phyloP scores from a whole-genome alignment of 768 basidiomycete genomes.

The Tulasnella sp. region DNA sequence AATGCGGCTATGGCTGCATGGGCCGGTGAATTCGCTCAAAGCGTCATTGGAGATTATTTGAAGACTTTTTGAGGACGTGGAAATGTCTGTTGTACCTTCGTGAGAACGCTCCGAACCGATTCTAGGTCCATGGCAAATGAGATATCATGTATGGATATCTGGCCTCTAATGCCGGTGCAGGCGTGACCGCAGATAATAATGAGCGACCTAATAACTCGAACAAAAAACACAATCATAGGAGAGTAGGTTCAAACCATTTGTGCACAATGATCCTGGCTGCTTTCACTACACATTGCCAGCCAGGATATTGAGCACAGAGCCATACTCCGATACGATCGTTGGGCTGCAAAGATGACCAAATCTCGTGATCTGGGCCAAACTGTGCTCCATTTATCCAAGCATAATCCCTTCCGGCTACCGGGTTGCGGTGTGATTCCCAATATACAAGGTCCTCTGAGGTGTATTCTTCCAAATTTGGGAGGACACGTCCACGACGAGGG shows the following conservation, averaged over 20 bases:
- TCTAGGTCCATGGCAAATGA: too few relatives aligned
- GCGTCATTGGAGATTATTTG: too few relatives aligned
- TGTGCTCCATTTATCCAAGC: neutral
- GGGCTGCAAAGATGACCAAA: conserved; percentile 21
- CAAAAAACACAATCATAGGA: neutral
- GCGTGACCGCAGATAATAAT: too few relatives aligned
- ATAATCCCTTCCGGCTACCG: neutral
- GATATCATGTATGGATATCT: too few relatives aligned
- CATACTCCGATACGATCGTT: conserved; percentile 31
- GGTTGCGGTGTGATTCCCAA: conserved; percentile 25
- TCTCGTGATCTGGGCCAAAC: conserved; percentile 16
- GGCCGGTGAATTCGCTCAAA: too few relatives aligned
- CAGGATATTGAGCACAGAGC: conserved; percentile 14
- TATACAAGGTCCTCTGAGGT: neutral
- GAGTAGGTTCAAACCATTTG: conserved; percentile 3
- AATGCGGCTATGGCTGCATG: too few relatives aligned
- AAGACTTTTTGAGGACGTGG: too few relatives aligned
- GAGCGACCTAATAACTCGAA: too few relatives aligned
- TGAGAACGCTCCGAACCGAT: too few relatives aligned
- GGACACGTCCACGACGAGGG: neutral
- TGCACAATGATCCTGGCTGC: neutral
- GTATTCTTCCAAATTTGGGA: neutral
- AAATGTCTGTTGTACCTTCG: too few relatives aligned
- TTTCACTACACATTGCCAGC: neutral
- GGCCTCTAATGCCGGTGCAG: too few relatives aligned